Base-by-base conservation (phyloP, 306 rosid genomes). In the Alnus rubra region DNA sequence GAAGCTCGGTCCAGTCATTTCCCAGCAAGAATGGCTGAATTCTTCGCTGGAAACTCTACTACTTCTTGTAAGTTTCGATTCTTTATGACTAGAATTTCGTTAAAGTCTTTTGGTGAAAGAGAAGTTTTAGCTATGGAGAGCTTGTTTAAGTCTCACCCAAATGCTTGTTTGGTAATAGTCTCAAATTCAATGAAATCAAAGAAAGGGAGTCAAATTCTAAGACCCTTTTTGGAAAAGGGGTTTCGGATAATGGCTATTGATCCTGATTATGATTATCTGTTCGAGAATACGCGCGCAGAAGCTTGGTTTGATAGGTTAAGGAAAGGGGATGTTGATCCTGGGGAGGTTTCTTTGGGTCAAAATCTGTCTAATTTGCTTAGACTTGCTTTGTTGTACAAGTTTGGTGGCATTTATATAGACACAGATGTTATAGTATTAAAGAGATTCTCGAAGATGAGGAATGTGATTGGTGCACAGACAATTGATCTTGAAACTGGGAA, bases 61-160 rank as follows among this genome's bases (percentile, higher is more conserved):
- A 48, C 23, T 77, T 74, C 84, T 5, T 92, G 98, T 79, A 79
- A 87, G 77, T 51, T 81, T 18, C 84, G 90, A 53, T 91, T 95
- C 80, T 95, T 95, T 74, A 95, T 95, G 94, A 95, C 97, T 56
- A 92, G 98, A 98, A 92, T 95, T 85, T 90, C 97, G 11, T 63
- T 86, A 65, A 70, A 86, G 59, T 69, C 84, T 28, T 91, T 95
- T 59, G 84, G 96, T 52, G 88, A 76, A 0, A 90, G 92, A 59
- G 97, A 95, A 77, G 51, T 90, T 9, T 50, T 90, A 18, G 86
- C 96, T 10, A 11, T 95, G 16, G 93, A 93, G 79, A 91, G 96
- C 85, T 55, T 95, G 69, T 91, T 95, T 88, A 91, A 90, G 80
- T 82, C 86, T 60, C 93, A 95, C 55, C 90, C 87, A 48, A 30